Conservation (phyloP, 2,329 filamentous ascomycete genomes). For the Ploettnerulaceae sp. region DNA sequence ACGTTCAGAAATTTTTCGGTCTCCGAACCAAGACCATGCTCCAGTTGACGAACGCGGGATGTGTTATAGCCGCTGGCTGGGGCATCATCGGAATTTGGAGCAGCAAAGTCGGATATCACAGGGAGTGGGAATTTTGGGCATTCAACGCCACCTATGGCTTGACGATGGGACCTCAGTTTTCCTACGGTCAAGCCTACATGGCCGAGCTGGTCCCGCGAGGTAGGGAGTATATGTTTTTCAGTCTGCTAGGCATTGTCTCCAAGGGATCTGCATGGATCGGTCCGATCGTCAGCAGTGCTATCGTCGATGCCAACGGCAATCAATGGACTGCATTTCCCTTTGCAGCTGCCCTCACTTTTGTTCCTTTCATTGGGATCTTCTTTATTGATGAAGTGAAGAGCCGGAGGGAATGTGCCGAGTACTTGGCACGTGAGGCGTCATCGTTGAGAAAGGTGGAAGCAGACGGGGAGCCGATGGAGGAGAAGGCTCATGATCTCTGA, state of each 20-base stretch:
- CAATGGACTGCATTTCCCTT: conserved; percentile 31
- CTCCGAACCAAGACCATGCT: conserved; percentile 32
- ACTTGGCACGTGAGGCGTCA: conserved; percentile 26
- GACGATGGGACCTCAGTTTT: conserved; percentile 28
- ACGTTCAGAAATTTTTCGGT: conserved; percentile 26
- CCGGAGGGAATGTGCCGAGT: conserved; percentile 30
- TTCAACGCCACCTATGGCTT: conserved; percentile 29
- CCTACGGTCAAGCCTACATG: conserved; percentile 33
- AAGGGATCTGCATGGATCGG: conserved; percentile 34
- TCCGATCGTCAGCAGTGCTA: conserved; percentile 31
- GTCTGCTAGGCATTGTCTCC: conserved; percentile 32
- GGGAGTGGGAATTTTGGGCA: conserved; percentile 34
- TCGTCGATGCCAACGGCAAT: conserved; percentile 30
- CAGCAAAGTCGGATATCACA: conserved; percentile 29
- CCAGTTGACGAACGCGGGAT: conserved; percentile 28
- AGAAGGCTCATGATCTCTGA: background rate
- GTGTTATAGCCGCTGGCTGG: conserved; percentile 28
- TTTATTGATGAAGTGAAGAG: conserved; percentile 32
- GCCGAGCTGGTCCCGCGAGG: conserved; percentile 31
- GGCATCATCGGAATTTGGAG: conserved; percentile 33
- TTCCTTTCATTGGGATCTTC: conserved; percentile 31
- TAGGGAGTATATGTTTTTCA: conserved; percentile 33
- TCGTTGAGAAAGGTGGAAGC: conserved; percentile 23
- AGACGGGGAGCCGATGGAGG: background rate
- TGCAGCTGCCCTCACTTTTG: conserved; percentile 29